Evolutionary conservation across 1,284 basidiomycete species (phyloP).

Genomic region (Peniophora sp.): DNA sequence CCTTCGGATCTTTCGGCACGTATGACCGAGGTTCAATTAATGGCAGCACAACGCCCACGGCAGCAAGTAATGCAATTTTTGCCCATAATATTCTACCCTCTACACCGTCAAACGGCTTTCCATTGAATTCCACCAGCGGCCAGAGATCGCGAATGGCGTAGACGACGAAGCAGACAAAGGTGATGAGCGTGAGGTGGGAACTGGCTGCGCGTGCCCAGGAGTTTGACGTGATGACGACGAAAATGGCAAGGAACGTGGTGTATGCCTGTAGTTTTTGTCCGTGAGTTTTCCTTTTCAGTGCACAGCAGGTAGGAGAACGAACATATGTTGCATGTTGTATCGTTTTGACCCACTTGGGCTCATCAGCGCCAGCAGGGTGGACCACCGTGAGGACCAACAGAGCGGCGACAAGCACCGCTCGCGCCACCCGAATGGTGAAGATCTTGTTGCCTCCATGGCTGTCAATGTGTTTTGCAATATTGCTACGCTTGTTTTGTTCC

Average conservation of each 20-base stretch:
- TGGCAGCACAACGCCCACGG: conserved; percentile 35
- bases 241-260: conserved; percentile 14
- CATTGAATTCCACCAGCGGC: conserved; percentile 36
- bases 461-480: too few relatives aligned
- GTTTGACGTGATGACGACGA: conserved; percentile 11
- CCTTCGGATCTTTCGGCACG: conserved; percentile 31
- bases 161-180: conserved; percentile 32
- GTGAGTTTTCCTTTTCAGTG: neutral
- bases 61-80: conserved; percentile 30
- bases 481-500: too few relatives aligned
- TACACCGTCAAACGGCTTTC: conserved; percentile 30
- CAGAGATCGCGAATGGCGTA: conserved; percentile 44
- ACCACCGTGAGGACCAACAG: conserved; percentile 13
- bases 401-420: neutral
- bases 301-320: conserved; percentile 4
- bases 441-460: too few relatives aligned
- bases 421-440: too few relatives aligned
- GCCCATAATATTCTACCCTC: conserved; percentile 29
- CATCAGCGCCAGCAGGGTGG: conserved; percentile 8
- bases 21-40: conserved; percentile 37
- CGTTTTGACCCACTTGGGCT: neutral
- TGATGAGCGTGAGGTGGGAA: conserved; percentile 22
- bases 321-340: neutral
- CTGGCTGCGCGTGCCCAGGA: conserved; percentile 8
- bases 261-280: conserved; percentile 14